phyloP scores from a whole-genome alignment of 371 early-diverging fungal species.

The Apophysomyces elegans region DNA sequence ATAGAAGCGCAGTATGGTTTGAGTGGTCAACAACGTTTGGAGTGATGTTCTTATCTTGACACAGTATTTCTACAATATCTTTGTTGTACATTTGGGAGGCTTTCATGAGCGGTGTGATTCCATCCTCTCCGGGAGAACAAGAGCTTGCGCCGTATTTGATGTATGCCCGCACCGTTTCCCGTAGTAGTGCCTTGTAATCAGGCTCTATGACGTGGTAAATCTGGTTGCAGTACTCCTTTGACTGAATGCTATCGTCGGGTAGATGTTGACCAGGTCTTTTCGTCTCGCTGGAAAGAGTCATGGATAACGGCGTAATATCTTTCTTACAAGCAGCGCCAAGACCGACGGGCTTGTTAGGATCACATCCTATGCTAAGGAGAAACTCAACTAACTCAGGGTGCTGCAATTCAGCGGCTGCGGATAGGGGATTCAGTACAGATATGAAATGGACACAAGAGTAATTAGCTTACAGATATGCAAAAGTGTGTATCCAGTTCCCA shows the following conservation, averaged over 20 bases:
- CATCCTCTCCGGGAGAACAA: conserved; percentile 25
- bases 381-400: conserved; percentile 29
- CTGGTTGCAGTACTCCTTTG: conserved; percentile 25
- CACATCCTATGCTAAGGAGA: conserved; percentile 34
- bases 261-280: conserved; percentile 24
- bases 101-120: conserved; percentile 32
- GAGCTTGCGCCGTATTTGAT: conserved; percentile 43
- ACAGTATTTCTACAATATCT: background rate
- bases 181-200: conserved; percentile 23
- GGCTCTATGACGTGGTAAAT: conserved; percentile 33
- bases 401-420: conserved; percentile 37
- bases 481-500: conserved; percentile 46
- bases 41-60: conserved; percentile 14
- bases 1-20: conserved; percentile 33
- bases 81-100: conserved; percentile 13
- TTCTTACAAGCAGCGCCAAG: conserved; percentile 17
- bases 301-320: conserved; percentile 17
- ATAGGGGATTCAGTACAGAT: background rate
- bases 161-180: conserved; percentile 26
- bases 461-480: conserved; percentile 48
- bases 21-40: conserved; percentile 24
- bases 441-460: background rate
- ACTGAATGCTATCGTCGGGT: conserved; percentile 13
- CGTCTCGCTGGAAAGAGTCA: conserved; percentile 27
- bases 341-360: conserved; percentile 30